Evolutionary conservation across 1,139 yeast species (phyloP).

Genomic region (Taiozyma onychis): DNA sequence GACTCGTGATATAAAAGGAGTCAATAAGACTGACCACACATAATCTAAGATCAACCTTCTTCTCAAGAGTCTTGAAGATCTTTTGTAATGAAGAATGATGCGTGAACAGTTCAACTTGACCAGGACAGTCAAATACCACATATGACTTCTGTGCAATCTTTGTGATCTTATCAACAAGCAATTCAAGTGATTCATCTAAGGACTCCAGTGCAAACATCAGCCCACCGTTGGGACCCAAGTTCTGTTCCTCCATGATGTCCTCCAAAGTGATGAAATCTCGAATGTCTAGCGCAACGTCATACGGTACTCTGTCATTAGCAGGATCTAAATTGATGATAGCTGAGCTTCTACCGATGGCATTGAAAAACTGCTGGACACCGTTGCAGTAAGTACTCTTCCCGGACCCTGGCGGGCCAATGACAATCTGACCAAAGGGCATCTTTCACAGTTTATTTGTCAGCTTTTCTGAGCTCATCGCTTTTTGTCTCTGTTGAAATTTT

Average conservation of each 20-base stretch:
- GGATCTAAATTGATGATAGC: slow-evolving; percentile 86
- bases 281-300: slow-evolving; percentile 82
- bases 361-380: slow-evolving; percentile 87
- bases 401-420: slow-evolving; percentile 97
- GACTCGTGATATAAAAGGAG: slow-evolving; percentile 76
- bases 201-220: slow-evolving; percentile 83
- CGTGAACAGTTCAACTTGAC: slow-evolving; percentile 93
- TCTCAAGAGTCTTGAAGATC: slow-evolving; percentile 68
- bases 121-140: slow-evolving; percentile 92
- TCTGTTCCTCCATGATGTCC: slow-evolving; percentile 81
- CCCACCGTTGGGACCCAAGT: slow-evolving; percentile 93
- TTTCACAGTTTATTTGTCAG: background rate
- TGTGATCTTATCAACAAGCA: slow-evolving; percentile 53
- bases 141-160: slow-evolving; percentile 52
- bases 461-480: background rate
- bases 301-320: slow-evolving; percentile 80
- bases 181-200: slow-evolving; percentile 48
- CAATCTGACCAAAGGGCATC: slow-evolving; percentile 80
- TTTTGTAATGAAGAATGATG: slow-evolving; percentile 77
- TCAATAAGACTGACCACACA: slow-evolving; percentile 89
- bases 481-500: background rate
- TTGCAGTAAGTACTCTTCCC: slow-evolving; percentile 95
- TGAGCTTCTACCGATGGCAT: slow-evolving; percentile 88
- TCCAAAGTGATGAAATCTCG: slow-evolving; percentile 83
- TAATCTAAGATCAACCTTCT: slow-evolving; percentile 59